Percentiles rank a stretch among this genome's conserved stretches.
These are phyloP conservation scores for Lepidium aucheri DNA, from an alignment of 345 rosid genomes.

Conservation along the genomic window DNA sequence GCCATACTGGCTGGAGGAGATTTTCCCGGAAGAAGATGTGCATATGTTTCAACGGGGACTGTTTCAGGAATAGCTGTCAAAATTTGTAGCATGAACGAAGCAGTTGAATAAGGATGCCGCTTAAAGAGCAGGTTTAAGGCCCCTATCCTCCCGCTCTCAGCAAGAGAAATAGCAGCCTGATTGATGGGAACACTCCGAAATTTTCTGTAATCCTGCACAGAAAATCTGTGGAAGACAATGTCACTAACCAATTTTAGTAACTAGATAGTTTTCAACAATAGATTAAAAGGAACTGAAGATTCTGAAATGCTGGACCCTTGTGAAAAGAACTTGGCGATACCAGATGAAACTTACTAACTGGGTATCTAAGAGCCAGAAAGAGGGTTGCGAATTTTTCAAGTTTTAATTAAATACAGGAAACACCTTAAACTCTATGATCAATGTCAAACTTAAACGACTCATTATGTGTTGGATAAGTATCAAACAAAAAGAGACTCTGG, in stretches of 20 bases:
- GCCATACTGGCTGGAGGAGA: conserved; percentile 53
- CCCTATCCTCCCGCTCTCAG: conserved; percentile 94
- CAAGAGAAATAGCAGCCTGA: conserved; percentile 66
- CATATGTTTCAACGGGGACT: conserved; percentile 70
- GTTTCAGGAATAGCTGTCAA: conserved; percentile 90
- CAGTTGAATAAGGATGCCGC: conserved; percentile 85
- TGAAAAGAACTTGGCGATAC: conserved; percentile 7
- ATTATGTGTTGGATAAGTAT: neutral
- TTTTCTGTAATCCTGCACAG: conserved; percentile 75
- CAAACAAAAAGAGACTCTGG: neutral
- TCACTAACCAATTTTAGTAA: conserved; percentile 43
- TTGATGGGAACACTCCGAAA: conserved; percentile 61
- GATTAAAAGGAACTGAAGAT: neutral
- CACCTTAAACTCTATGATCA: neutral
- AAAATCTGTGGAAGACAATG: conserved; percentile 60
- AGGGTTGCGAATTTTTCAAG: neutral
- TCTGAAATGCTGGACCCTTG: conserved; percentile 2
- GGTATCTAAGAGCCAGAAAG: neutral
- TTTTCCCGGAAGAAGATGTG: conserved; percentile 93
- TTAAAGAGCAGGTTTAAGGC: conserved; percentile 86
- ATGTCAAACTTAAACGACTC: neutral
- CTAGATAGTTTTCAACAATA: neutral
- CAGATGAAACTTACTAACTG: neutral
- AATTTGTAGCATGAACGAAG: conserved; percentile 54
- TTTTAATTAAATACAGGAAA: neutral